Evolutionary conservation across 1,284 basidiomycete genomes (phyloP), one percentile per base, ranked within the genome.

Genomic region (Malassezia restricta): DNA sequence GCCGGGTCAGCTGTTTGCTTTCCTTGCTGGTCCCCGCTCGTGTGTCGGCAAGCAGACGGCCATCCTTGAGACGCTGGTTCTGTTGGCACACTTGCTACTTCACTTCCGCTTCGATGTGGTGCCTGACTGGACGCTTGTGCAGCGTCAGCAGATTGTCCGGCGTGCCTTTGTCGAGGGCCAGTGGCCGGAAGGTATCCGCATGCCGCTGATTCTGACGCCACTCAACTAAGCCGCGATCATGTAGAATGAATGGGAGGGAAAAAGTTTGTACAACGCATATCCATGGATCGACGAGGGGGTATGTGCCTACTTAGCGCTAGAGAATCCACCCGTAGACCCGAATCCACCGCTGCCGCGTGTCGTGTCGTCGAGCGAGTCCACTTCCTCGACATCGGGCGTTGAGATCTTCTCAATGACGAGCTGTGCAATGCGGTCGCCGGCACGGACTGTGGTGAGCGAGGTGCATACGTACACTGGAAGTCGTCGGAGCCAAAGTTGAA

Each of bases 341-440:
- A 94, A 96, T 0, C 90, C 92, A 39, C 83, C 84, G n/a, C 78
- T 78, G 9, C 91, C 92, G 29, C 92, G 82, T 15, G 80, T 68
- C 0, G 92, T 95, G 56, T 83, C 82, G 47, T 87, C 84, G 7
- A 96, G 81, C 59, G 82, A 79, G 86, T 87, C 77, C 12, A 96
- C 90, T 74, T 91, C 88, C 33, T 83, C 71, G 11, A 94, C 79
- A 6, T 84, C 83, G 0, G 91, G 88, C 3, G 83, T 91, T 54
- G 83, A 81, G 62, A 95, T 92, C 59, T 81, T 82, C 72, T 98
- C 92, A 47, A 96, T 78, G 61, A 98, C 87, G 33, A 98, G 79
- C 71, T 98, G 92, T 1, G 94, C 92, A 61, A 98, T 79, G 12
- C 94, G 82, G 70, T 98, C 92, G 9, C 91, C 90, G 68, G 85